Evolutionary conservation across 805 yeast species (phyloP), one percentile per base, ranked within the genome.

Genomic region (Candida fluviatilis): DNA sequence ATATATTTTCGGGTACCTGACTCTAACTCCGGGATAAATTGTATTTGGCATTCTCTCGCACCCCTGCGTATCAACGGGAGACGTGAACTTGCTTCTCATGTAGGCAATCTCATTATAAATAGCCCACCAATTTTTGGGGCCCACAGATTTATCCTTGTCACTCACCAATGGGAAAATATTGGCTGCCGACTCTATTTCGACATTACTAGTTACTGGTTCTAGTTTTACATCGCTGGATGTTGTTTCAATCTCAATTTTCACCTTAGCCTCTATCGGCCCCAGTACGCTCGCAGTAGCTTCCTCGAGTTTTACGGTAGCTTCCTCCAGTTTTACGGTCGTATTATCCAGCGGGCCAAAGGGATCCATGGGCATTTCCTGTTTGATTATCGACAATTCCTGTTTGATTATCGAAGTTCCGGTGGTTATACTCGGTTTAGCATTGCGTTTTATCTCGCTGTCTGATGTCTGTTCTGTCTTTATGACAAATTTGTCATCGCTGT

Each of bases 41-140:
- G 70, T 57, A 16, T 65, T 62, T 0, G 80, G 77, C 35, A 76
- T 67, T 19, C 69, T 67, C 17, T 84, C 89, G 57, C 96, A 88
- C 4, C 97, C 97, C 75, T 86, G 79, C 0, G 80, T 71, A 54
- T 90, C 97, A 2, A 90, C 97, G 0, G 97, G 96, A 0, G 97
- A 79, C n/a, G 62, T 58, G 11, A 82, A 69, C 36, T 69, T 67
- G 3, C 70, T 49, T 42, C 97, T 69, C 93, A 88, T 84, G 16
- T 59, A 62, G 38, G 80, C 78, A 24, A 89, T 66, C 42, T 69
- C 75, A 36, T 77, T 64, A 50, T 82, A 84, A 32, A 82, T 73
- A 2, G 69, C 64, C 42, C 63, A 57, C 66, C 84, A 84, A 46
- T 74, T 71, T 34, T 54, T 51, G 0, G 84, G 68, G 14, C 43